These are phyloP conservation scores for Candida jianshihensis DNA, from an alignment of 805 yeast genomes.

Conservation along the genomic window DNA sequence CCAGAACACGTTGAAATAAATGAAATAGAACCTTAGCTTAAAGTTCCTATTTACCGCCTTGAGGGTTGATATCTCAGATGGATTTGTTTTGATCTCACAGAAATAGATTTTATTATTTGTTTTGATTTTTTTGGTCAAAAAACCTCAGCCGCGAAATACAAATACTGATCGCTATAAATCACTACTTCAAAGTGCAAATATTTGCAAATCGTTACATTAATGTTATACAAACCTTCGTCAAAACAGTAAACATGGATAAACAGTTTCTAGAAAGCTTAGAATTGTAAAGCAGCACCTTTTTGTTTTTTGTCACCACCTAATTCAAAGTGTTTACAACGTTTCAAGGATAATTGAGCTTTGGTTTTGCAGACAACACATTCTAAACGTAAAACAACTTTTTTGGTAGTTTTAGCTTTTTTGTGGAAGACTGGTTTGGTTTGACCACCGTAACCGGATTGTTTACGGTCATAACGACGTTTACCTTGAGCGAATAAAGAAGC, in stretches of 20 bases:
- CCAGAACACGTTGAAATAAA: no score
- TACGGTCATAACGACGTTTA: slow-evolving; percentile 99
- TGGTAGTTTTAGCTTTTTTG: slow-evolving; percentile 99
- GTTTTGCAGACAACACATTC: slow-evolving; percentile 99
- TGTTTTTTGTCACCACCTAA: slow-evolving; percentile 99
- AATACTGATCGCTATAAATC: not conserved
- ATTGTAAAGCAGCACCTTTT: slow-evolving; percentile 99
- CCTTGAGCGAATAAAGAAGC: slow-evolving; percentile 99
- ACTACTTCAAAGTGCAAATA: no score
- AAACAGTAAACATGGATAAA: slow-evolving; percentile 14
- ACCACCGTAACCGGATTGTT: slow-evolving; percentile 99
- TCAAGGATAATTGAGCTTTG: slow-evolving; percentile 94
- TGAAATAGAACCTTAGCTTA: no score
- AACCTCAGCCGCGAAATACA: no score
- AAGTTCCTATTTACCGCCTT: no score
- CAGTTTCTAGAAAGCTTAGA: slow-evolving; percentile 45
- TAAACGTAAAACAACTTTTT: slow-evolving; percentile 98
- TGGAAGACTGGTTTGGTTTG: slow-evolving; percentile 99
- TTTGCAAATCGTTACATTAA: slow-evolving; percentile 20
- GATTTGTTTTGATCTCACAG: no score
- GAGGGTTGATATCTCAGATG: no score
- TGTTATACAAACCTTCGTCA: slow-evolving; percentile 21
- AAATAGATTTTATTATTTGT: no score
- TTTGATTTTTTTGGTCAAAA: no score
- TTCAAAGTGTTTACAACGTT: slow-evolving; percentile 99